phyloP scores from a whole-genome alignment of 1,284 basidiomycete species.

The Mycosarcoma mackinlayi region DNA sequence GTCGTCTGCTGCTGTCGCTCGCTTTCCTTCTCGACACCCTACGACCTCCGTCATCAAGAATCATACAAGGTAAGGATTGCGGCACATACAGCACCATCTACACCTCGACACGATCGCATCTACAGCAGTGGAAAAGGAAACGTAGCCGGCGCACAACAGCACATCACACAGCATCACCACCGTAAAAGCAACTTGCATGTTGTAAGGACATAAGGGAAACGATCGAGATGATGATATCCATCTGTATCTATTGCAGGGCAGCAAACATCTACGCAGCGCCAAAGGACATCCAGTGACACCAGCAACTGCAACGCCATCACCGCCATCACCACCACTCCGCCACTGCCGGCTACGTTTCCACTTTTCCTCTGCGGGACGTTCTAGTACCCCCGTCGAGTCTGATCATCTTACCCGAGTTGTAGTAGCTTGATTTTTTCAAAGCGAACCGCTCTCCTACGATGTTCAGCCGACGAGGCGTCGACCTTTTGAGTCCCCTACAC shows the following conservation, averaged over 20 bases:
- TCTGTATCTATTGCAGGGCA: too few relatives aligned
- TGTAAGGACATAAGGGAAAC: background rate
- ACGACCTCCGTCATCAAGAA: conserved; percentile 50
- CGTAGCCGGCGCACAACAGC: background rate
- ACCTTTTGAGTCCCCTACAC: conserved; percentile 50
- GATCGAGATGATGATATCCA: too few relatives aligned
- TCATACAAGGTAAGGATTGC: conserved; percentile 54
- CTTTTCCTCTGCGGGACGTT: conserved; percentile 36
- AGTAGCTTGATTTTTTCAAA: conserved; percentile 27
- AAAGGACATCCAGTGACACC: too few relatives aligned
- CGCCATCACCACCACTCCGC: background rate
- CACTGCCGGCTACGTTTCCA: conserved; percentile 20
- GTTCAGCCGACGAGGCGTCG: conserved; percentile 32
- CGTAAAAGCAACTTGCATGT: background rate
- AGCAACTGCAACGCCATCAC: background rate
- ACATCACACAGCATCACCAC: background rate
- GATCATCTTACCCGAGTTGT: conserved; percentile 27
- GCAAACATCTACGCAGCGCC: too few relatives aligned
- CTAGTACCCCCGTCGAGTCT: conserved; percentile 27
- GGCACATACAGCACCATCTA: conserved; percentile 8
- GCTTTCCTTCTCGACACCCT: conserved; percentile 39
- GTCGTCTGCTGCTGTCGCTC: conserved; percentile 5
- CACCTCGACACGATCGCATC: conserved; percentile 10
- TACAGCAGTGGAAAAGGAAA: conserved; percentile 11
- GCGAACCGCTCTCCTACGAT: conserved; percentile 40